Percentiles rank a stretch among this genome's conserved stretches.
Evolutionary conservation across 139 green algal genomes (phyloP).

Genomic region (Volvox reticuliferus): DNA sequence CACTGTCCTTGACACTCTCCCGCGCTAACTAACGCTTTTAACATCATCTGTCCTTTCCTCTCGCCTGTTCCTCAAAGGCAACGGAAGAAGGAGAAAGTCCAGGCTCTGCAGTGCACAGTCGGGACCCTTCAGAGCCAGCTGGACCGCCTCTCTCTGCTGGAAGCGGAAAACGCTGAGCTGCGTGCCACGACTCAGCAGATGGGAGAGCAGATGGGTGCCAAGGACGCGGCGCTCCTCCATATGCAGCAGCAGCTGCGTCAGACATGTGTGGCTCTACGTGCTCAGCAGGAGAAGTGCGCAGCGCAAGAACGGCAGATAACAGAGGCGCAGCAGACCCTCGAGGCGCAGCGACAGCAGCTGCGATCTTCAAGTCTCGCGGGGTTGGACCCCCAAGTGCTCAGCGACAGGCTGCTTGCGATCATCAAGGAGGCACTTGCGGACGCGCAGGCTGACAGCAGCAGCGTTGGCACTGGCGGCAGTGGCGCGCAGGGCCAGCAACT

Average conservation of each 20-base stretch:
- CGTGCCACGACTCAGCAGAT: conserved; percentile 34
- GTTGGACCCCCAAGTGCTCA: conserved; percentile 21
- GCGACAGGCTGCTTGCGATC: conserved; percentile 41
- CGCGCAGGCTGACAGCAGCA: background rate
- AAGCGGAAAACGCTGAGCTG: conserved; percentile 50
- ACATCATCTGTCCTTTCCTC: no score
- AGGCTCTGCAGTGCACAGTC: conserved; percentile 53
- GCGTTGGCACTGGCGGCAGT: background rate
- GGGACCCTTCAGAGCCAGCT: conserved; percentile 45
- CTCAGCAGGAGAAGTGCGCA: conserved; percentile 1
- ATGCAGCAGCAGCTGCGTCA: conserved; percentile 25
- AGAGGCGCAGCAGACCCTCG: conserved; percentile 27
- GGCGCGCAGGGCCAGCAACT: background rate
- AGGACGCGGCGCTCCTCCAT: background rate
- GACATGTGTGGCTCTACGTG: background rate
- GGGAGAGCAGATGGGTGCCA: conserved; percentile 1
- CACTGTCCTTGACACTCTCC: no score
- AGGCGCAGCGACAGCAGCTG: conserved; percentile 37
- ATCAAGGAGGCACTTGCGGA: conserved; percentile 48
- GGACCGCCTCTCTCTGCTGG: conserved; percentile 36
- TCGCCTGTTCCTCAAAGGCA: conserved; percentile 28
- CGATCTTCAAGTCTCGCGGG: background rate
- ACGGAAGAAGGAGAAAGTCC: conserved; percentile 66
- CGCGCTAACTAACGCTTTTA: no score
- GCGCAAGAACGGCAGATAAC: conserved; percentile 34